Conservation (phyloP, 108 stramenopile species). For the Pseudonitzschia multiseries region DNA sequence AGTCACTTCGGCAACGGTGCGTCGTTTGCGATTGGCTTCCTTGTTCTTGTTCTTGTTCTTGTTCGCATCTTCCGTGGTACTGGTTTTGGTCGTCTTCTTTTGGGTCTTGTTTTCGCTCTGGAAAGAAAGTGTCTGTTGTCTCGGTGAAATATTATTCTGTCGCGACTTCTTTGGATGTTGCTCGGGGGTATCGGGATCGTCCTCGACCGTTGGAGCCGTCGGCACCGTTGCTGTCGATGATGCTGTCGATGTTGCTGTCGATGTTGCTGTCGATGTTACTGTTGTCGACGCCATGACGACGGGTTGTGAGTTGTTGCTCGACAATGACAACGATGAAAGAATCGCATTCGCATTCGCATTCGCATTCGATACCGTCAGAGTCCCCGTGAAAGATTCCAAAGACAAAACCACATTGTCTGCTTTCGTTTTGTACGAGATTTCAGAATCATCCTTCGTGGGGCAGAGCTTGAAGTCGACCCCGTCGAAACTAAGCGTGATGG, state of each 20-base stretch:
- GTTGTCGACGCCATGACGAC: background rate
- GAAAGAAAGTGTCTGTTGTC: slow-evolving; percentile 36
- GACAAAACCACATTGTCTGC: slow-evolving; percentile 38
- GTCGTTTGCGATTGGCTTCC: background rate
- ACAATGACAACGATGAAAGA: background rate
- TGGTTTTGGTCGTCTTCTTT: slow-evolving; percentile 3
- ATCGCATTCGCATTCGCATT: no score
- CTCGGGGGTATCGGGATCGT: slow-evolving; percentile 24
- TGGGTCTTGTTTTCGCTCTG: slow-evolving; percentile 12
- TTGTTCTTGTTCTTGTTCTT: background rate
- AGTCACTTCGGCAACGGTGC: background rate
- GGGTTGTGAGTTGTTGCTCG: background rate
- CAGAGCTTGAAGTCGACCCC: slow-evolving; percentile 56
- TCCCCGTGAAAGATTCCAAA: slow-evolving; percentile 45
- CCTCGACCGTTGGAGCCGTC: slow-evolving; percentile 22
- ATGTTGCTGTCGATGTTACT: background rate
- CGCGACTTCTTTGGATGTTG: background rate
- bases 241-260: background rate
- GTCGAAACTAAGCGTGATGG: slow-evolving; percentile 53
- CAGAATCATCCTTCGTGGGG: slow-evolving; percentile 27
- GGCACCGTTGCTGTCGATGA: background rate
- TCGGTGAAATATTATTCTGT: slow-evolving; percentile 15
- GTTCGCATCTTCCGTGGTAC: background rate
- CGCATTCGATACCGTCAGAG: slow-evolving; percentile 33
- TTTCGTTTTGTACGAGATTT: slow-evolving; percentile 31